Base-by-base conservation (phyloP, 495 filamentous ascomycete genomes). In the Choiromyces venosus region DNA sequence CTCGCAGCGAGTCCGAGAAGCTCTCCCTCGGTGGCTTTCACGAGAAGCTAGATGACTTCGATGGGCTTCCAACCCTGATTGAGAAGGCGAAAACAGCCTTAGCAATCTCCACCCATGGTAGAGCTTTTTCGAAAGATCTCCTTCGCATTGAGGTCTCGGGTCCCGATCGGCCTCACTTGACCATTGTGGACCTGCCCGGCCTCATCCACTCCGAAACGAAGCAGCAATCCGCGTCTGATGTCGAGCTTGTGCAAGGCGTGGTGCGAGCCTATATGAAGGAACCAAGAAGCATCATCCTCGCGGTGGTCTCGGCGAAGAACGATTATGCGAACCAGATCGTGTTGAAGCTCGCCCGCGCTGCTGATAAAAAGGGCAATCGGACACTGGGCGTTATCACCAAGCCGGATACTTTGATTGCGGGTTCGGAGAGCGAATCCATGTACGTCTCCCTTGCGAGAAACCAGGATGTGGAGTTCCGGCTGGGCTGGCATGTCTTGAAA, bases 151-250 rank as follows among this genome's bases (percentile, higher is more conserved):
- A 87, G 75, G 76, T 87, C 40, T 84, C 85, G 0, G 86, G 87
- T 12, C 87, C 86, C 0, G 79, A 82, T 19, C 81, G 78, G 42
- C 84, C 86, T 37, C 83, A 88, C 66, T 79, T 88, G 21, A 87
- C 86, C 0, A 81, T 88, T n/a, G 86, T 88, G 35, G 86, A 88
- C 72, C 82, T 88, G 1, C 87, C 86, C 10, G 85, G 86, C n/a
- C 73, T 88, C 5, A 85, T 87, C 16, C 82, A 85, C 42, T 81
- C 83, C 0, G 82, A 83, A 68, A 84, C 81, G 68, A 84, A 83
- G 70, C 76, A 84, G 25, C 83, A 86, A 67, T 82, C 82, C 7
- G 81, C 78, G 4, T 74, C 73, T 10, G 84, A 86, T 71, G 82
- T 84, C 39, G 71, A 82, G 18, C 46, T 87, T 6, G 84, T 87